phyloP scores from a whole-genome alignment of 176 grass and related monocot genomes.

The Microstegium vimineum region DNA sequence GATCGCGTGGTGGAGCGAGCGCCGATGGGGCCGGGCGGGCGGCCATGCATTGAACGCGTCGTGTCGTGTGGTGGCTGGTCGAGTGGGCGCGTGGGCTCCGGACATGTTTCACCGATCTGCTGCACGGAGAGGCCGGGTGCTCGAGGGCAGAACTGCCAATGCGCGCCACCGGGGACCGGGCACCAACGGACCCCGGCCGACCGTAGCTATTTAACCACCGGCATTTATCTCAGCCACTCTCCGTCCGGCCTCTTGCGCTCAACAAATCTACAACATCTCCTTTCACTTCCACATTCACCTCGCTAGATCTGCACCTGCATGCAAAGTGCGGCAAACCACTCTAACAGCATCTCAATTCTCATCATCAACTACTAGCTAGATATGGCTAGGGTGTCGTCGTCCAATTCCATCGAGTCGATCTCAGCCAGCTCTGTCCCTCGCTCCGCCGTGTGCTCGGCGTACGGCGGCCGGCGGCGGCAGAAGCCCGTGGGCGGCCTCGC shows the following conservation, averaged over 20 bases:
- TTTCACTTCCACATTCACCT: background rate
- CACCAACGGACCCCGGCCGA: background rate
- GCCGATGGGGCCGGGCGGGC: background rate
- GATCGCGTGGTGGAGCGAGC: background rate
- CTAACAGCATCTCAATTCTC: background rate
- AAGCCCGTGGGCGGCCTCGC: slow-evolving; percentile 17
- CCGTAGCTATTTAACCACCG: slow-evolving; percentile 31
- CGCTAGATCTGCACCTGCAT: background rate
- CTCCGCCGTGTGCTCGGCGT: slow-evolving; percentile 31
- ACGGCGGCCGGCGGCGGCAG: background rate
- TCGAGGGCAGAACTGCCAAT: slow-evolving; percentile 8
- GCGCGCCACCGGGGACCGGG: background rate
- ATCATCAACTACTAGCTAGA: too few species aligned
- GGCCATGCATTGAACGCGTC: background rate
- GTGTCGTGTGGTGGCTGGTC: background rate
- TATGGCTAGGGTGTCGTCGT: background rate
- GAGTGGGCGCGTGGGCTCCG: background rate
- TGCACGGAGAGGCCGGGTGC: too few species aligned
- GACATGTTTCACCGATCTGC: background rate
- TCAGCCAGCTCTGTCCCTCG: slow-evolving; percentile 20
- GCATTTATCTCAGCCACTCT: background rate
- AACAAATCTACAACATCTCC: background rate
- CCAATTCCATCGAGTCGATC: slow-evolving; percentile 32
- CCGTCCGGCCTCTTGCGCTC: background rate
- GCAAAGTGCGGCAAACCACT: background rate